Evolutionary conservation across 495 filamentous ascomycete genomes (phyloP).

Genomic region (Lophium mytilinum): DNA sequence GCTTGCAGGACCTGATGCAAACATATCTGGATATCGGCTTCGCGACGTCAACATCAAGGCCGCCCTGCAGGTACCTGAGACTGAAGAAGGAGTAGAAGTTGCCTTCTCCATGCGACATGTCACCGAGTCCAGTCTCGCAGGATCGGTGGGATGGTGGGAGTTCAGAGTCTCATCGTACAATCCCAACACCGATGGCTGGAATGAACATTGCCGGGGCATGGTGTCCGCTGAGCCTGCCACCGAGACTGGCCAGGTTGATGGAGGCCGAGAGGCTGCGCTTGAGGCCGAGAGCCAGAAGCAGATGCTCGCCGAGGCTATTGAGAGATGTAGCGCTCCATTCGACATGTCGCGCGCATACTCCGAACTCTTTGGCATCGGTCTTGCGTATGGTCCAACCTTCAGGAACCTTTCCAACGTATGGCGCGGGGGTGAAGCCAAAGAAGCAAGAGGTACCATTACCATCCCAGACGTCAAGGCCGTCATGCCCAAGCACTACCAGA

Average conservation of each 20-base stretch:
- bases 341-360: slow-evolving; percentile 1
- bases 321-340: background rate
- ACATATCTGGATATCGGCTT: background rate
- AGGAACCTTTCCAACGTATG: slow-evolving; percentile 5
- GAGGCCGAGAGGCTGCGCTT: background rate
- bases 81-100: background rate
- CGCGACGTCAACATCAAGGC: background rate
- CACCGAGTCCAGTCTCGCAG: background rate
- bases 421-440: background rate
- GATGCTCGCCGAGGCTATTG: background rate
- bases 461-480: slow-evolving; percentile 33
- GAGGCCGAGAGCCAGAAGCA: background rate
- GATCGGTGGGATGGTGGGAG: background rate
- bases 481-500: slow-evolving; percentile 40
- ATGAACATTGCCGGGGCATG: background rate
- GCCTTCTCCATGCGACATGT: background rate
- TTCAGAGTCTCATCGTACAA: background rate
- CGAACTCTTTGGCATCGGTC: slow-evolving; percentile 7
- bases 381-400: background rate
- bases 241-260: background rate
- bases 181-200: background rate
- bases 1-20: background rate
- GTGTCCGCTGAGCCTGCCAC: background rate
- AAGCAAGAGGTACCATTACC: background rate
- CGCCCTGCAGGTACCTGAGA: background rate